phyloP scores from a whole-genome alignment of 768 basidiomycete species.

The Rhizopogon vinicolor region DNA sequence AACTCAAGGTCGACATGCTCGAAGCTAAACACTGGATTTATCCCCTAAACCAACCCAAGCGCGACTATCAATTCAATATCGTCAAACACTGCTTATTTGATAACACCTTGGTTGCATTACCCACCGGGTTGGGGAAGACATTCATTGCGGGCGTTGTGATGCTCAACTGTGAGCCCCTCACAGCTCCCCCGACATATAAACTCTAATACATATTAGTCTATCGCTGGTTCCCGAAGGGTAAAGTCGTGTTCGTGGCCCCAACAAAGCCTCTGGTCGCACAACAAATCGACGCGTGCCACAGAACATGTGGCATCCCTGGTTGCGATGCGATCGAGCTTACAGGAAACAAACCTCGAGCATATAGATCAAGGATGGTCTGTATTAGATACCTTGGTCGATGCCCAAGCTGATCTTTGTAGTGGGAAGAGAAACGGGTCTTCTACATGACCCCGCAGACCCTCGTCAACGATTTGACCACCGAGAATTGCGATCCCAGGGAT shows the following conservation, averaged over 20 bases:
- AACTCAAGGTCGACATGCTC: constrained; percentile 69
- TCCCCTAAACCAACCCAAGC: constrained; percentile 81
- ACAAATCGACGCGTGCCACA: constrained; percentile 90
- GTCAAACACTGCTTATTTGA: constrained; percentile 81
- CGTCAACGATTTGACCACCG: constrained; percentile 74
- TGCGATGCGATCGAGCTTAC: constrained; percentile 84
- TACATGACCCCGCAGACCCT: constrained; percentile 97
- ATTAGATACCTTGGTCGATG: neutral
- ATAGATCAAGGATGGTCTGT: constrained; percentile 59
- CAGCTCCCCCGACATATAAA: neutral
- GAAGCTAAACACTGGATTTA: constrained; percentile 87
- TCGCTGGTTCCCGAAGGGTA: constrained; percentile 89
- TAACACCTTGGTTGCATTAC: constrained; percentile 90
- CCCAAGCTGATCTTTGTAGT: constrained; percentile 36
- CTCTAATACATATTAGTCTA: constrained; percentile 50
- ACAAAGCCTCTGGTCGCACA: constrained; percentile 96
- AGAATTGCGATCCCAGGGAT: constrained; percentile 71
- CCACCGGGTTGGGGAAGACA: constrained; percentile 96
- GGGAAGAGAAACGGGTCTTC: constrained; percentile 80
- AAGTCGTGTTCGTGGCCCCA: constrained; percentile 92
- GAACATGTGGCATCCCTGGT: constrained; percentile 90
- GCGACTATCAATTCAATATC: constrained; percentile 95
- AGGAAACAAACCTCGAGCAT: constrained; percentile 55
- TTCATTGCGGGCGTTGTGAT: constrained; percentile 97
- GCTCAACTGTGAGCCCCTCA: constrained; percentile 72